These are phyloP conservation scores for Lathyrus oleraceus DNA, from an alignment of 306 rosid genomes.

Conservation along the genomic window DNA sequence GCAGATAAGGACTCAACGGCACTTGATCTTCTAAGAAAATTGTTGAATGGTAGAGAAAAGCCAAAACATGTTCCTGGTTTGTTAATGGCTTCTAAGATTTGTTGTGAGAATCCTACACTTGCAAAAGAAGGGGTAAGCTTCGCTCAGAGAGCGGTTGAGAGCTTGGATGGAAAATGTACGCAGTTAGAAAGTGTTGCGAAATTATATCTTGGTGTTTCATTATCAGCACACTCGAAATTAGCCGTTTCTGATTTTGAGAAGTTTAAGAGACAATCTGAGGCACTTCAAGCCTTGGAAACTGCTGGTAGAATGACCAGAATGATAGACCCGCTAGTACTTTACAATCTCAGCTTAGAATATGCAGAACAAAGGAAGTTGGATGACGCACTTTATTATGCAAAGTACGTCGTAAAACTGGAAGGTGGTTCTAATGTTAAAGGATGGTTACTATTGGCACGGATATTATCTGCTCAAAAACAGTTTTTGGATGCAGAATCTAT, in stretches of 20 bases:
- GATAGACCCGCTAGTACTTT: conserved; percentile 59
- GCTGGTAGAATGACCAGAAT: conserved; percentile 59
- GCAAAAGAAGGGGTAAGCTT: conserved; percentile 61
- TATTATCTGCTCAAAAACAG: conserved; percentile 72
- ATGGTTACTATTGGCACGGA: conserved; percentile 74
- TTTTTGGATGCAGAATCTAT: conserved; percentile 70
- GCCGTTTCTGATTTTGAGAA: conserved; percentile 68
- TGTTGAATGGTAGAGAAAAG: conserved; percentile 57
- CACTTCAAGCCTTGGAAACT: conserved; percentile 60
- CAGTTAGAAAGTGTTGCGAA: conserved; percentile 53
- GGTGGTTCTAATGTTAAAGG: conserved; percentile 65
- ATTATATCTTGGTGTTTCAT: conserved; percentile 69
- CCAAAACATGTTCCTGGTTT: conserved; percentile 59
- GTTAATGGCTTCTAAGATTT: conserved; percentile 88
- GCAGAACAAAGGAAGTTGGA: conserved; percentile 85
- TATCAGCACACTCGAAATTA: conserved; percentile 64
- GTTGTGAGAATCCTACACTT: conserved; percentile 54
- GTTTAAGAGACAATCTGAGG: conserved; percentile 63
- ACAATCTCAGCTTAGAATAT: conserved; percentile 75
- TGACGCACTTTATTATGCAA: conserved; percentile 64
- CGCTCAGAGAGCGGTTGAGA: conserved; percentile 54
- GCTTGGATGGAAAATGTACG: conserved; percentile 58
- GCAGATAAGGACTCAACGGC: conserved; percentile 67
- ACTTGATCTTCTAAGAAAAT: conserved; percentile 64
- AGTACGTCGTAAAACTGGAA: conserved; percentile 62